Evolutionary conservation across 192 early-diverging fungal species (phyloP).

Genomic region (Mycoemilia scoparia): DNA sequence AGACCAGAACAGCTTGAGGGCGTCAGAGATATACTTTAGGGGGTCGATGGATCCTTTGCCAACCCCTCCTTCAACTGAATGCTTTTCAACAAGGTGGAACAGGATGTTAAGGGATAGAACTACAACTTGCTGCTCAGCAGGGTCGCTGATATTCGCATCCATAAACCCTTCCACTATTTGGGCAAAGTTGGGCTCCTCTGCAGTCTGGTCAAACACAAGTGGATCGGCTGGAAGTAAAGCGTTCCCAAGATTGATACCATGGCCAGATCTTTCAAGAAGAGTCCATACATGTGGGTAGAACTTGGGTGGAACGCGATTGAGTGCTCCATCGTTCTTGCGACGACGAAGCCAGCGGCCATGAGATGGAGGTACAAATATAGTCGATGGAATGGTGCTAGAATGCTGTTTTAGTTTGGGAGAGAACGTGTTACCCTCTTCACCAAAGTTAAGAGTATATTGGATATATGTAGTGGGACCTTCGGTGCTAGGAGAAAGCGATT

Average conservation of each 20-base stretch:
- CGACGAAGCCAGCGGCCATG: constrained; percentile 49
- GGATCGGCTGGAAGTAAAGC: constrained; percentile 50
- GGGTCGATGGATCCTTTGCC: constrained; percentile 35
- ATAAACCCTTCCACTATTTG: constrained; percentile 56
- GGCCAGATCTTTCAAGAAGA: constrained; percentile 39
- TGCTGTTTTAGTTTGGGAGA: neutral
- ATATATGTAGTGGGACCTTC: constrained; percentile 44
- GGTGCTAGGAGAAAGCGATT: constrained; percentile 31
- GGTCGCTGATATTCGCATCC: constrained; percentile 43
- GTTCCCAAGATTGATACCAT: constrained; percentile 39
- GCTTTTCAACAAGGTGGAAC: constrained; percentile 1
- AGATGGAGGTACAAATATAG: constrained; percentile 26
- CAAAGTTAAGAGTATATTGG: constrained; percentile 30
- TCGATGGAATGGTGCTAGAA: constrained; percentile 21
- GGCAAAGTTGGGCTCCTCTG: constrained; percentile 76
- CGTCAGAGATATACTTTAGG: constrained; percentile 40
- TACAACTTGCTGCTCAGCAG: constrained; percentile 63
- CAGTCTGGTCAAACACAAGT: constrained; percentile 61
- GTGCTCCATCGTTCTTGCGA: constrained; percentile 66
- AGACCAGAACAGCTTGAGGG: constrained; percentile 47
- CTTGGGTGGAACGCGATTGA: constrained; percentile 58
- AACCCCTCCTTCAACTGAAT: constrained; percentile 1
- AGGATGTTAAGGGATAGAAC: constrained; percentile 54
- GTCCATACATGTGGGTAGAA: constrained; percentile 68
- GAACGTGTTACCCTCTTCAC: neutral